Base-by-base conservation (phyloP, 352 stramenopile species). In the Pythium monospermum region DNA sequence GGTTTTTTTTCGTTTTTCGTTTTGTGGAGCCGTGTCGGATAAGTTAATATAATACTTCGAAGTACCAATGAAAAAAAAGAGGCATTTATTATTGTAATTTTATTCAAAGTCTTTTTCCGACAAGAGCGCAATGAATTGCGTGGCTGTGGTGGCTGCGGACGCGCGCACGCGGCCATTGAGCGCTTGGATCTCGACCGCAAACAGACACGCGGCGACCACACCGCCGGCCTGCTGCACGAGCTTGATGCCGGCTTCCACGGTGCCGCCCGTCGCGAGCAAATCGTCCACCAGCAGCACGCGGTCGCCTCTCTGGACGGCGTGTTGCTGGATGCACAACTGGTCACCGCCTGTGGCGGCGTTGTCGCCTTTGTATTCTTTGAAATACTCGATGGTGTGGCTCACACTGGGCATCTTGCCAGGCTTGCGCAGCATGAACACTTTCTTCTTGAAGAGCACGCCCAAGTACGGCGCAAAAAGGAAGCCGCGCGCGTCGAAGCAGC, bases 351-450 rank as follows among this genome's bases (percentile, higher is more conserved):
- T 71, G 23, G 49, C 30, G 23, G 47, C 66, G 63, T 93, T 79
- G 66, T 98, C 87, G 42, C 92, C 93, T 52, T 87, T 68, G 68
- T 96, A 92, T 60, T 92, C 96, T 62, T 97, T 98, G 38, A 92
- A 82, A 67, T 99, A 99, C 52, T 88, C 77, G 47, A 85, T 76
- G 19, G 79, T 95, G 52, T 88, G 80, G 57, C 96, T 88, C 32
- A 94, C 83, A 54, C 94, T 98, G 36, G 96, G 96, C 85, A 99
- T 98, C 71, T 99, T 99, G 35, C 94, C 93, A 28, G 90, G 86
- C 71, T 99, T 99, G 57, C 96, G 84, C 64, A 99, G 90, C 96
- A 99, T 99, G 61, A 99, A 97, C 63, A 99, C 98, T 21, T 94
- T 95, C 64, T 98, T 98, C 49, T 97, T 85, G 56, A 99, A 85